phyloP scores from a whole-genome alignment of 495 filamentous ascomycete genomes.

The Penicillium fimorum region DNA sequence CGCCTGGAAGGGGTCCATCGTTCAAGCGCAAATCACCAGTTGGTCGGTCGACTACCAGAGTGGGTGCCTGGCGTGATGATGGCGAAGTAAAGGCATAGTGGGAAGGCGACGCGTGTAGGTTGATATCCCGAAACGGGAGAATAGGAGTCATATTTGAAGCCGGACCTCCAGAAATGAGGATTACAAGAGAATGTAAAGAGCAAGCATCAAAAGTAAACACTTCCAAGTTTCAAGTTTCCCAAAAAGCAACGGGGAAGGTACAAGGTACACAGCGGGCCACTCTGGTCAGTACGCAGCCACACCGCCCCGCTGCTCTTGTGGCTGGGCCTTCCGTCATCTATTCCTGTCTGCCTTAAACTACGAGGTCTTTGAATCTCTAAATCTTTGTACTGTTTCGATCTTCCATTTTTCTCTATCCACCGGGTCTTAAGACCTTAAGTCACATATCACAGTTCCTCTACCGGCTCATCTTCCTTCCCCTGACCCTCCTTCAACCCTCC shows the following conservation, averaged over 20 bases:
- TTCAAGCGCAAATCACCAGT: conserved; percentile 87
- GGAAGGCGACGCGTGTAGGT: conserved; percentile 83
- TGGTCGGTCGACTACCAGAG: conserved; percentile 84
- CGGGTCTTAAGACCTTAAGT: background rate
- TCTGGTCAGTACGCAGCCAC: conserved; percentile 26
- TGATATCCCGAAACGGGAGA: conserved; percentile 92
- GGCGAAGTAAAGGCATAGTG: conserved; percentile 97
- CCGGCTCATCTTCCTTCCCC: conserved; percentile 2
- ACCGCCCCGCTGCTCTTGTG: conserved; percentile 34
- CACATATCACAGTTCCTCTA: background rate
- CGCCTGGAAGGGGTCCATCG: conserved; percentile 69
- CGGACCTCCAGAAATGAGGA: conserved; percentile 5
- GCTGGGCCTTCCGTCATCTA: conserved; percentile 34
- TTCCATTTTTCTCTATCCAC: background rate
- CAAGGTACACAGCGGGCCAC: conserved; percentile 19
- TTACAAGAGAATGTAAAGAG: conserved; percentile 7
- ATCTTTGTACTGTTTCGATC: background rate
- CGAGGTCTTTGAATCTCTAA: conserved; percentile 14
- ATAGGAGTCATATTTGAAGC: conserved; percentile 53
- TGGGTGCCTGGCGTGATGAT: conserved; percentile 82
- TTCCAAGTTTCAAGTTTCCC: background rate
- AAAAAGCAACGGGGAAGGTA: conserved; percentile 5
- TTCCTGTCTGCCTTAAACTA: conserved; percentile 25
- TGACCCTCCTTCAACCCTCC: conserved; percentile 2
- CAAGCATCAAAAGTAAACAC: conserved; percentile 1